Conservation (phyloP, 352 stramenopile genomes). For the Globisporangium radiosum region DNA sequence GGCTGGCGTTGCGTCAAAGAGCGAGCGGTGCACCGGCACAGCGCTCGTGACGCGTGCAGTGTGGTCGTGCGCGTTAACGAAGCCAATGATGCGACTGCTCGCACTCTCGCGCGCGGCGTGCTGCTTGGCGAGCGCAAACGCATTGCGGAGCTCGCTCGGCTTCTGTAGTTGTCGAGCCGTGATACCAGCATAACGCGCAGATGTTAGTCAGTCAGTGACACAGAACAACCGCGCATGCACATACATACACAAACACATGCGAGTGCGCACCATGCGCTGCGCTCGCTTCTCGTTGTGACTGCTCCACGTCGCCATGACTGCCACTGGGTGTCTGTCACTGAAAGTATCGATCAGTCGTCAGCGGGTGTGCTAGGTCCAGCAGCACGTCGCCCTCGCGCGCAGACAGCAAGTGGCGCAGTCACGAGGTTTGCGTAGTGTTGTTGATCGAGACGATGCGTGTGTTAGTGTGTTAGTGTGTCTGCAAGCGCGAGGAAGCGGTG, state of each 20-base stretch:
- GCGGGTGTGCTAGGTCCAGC: no score
- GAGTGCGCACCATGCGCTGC: conserved; percentile 14
- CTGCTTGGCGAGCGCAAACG: conserved; percentile 52
- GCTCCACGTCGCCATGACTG: conserved; percentile 10
- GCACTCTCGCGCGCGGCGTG: conserved; percentile 28
- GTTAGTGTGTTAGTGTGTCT: not conserved
- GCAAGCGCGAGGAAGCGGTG: not conserved
- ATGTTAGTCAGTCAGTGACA: not conserved
- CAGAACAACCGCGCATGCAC: not conserved
- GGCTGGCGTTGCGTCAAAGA: conserved; percentile 82
- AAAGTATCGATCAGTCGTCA: not conserved
- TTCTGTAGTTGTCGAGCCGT: conserved; percentile 23
- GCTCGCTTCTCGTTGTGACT: conserved; percentile 12
- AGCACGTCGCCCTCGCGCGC: no score
- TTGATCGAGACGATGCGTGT: not conserved
- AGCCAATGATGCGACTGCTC: conserved; percentile 42
- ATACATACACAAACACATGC: not conserved
- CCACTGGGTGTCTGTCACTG: not conserved
- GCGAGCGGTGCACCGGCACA: conserved; percentile 77
- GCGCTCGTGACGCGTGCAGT: conserved; percentile 43
- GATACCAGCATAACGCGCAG: not conserved
- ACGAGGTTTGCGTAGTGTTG: not conserved
- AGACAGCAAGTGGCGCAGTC: not conserved
- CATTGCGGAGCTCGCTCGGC: conserved; percentile 58
- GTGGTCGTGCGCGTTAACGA: conserved; percentile 74